Evolutionary conservation across 2,329 filamentous ascomycete species (phyloP), one percentile per base, ranked within the genome.

Genomic region (Hirsutella minnesotensis): DNA sequence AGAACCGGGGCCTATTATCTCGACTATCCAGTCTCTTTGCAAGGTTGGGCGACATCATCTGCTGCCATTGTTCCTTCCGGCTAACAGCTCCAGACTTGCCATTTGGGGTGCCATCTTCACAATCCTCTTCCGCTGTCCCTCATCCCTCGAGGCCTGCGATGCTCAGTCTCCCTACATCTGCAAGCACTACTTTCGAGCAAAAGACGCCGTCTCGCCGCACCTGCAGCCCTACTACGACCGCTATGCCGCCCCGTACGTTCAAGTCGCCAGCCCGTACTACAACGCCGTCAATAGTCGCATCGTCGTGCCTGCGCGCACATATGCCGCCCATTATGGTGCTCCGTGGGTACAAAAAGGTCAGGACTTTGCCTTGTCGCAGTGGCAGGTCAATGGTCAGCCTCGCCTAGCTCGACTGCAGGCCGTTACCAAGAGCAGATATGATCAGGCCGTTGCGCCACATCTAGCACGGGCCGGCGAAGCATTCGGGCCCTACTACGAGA

Each of bases 81-180:
- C 24, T 42, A 33, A 39, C 33, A 31, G 34, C 29, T 21, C 3
- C 49, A 90, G 90, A 55, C 62, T 95, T 37, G 62, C 81, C 45
- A 83, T 86, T 18, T 98, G 90, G 90, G 94, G 92, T 60, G 74
- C 81, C 30, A 79, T 96, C 49, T 62, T 88, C 47, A 92, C 84
- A 20, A 67, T 92, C 43, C 64, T 90, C 46, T 84, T 98, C 60
- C 78, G 82, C 47, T 98, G 90, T 61, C 90, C 90, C 12, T 69
- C 79, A 3, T 77, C 76, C 9, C 64, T 81, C 46, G 74, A 81
- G 22, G 72, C 77, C 21, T 76, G 92, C 55, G 75, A 77, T 53
- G 76, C 83, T 21, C 65, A 72, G 24, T 85, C 86, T 1, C 85
- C 89, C 1, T 73, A 68, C 49, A 75, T 96, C 47, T 98, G 92